These are phyloP conservation scores for Brassica balearica DNA, from an alignment of 441 rosid species.

Conservation along the genomic window DNA sequence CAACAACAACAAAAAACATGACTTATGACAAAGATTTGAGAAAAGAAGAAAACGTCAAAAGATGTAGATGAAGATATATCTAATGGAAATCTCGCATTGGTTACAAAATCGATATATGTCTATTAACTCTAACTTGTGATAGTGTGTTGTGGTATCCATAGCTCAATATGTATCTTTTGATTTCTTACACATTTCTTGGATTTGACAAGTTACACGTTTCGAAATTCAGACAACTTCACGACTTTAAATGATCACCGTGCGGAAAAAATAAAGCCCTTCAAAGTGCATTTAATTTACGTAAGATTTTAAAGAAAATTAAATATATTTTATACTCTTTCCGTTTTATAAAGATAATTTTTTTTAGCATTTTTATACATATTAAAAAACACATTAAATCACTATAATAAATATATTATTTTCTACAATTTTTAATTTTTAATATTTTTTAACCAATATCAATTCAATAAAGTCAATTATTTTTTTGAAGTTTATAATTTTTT, in stretches of 20 bases:
- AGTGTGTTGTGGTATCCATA: background rate
- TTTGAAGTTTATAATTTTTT: too few relatives aligned
- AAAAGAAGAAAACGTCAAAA: background rate
- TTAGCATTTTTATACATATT: too few relatives aligned
- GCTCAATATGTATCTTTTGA: background rate
- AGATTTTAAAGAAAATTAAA: slow-evolving; percentile 11
- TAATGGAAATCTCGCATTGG: background rate
- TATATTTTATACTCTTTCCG: background rate
- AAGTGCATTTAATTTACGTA: slow-evolving; percentile 18
- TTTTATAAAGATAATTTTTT: too few relatives aligned
- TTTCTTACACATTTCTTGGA: slow-evolving; percentile 20
- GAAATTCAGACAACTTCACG: slow-evolving; percentile 8
- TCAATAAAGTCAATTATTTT: too few relatives aligned
- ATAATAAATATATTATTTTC: too few relatives aligned
- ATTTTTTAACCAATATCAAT: too few relatives aligned
- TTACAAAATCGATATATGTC: slow-evolving; percentile 4
- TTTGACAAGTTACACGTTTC: slow-evolving; percentile 25
- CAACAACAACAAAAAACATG: too few relatives aligned
- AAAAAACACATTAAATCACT: too few relatives aligned
- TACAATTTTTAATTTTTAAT: too few relatives aligned
- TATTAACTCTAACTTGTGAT: slow-evolving; percentile 1
- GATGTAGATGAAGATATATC: background rate
- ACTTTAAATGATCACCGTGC: slow-evolving; percentile 34
- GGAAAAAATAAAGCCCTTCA: slow-evolving; percentile 20
- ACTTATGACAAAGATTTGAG: background rate